phyloP scores from a whole-genome alignment of 2,329 filamentous ascomycete genomes.

The Bipolaris oryzae region DNA sequence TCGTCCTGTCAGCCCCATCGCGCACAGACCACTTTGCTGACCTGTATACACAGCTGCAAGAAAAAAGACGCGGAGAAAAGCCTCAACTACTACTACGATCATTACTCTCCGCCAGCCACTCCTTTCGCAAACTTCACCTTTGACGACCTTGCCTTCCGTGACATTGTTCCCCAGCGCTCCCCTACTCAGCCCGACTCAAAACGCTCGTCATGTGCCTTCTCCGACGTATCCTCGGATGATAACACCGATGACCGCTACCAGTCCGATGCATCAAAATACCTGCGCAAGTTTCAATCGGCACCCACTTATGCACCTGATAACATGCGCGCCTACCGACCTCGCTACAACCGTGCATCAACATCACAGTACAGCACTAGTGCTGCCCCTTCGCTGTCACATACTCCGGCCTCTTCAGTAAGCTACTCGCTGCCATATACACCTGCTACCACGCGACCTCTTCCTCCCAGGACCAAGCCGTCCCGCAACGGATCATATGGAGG shows the following conservation, averaged over 20 bases:
- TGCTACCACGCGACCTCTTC: conserved; percentile 45
- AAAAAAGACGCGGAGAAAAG: conserved; percentile 53
- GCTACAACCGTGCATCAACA: conserved; percentile 44
- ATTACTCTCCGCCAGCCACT: conserved; percentile 45
- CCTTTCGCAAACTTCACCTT: conserved; percentile 48
- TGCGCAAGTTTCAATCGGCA: conserved; percentile 49
- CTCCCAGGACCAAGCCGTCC: conserved; percentile 47
- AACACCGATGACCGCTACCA: conserved; percentile 32
- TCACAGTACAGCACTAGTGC: conserved; percentile 46
- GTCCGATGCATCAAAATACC: conserved; percentile 51
- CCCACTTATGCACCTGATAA: conserved; percentile 33
- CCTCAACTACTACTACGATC: conserved; percentile 36
- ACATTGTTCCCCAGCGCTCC: conserved; percentile 56
- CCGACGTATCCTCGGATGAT: conserved; percentile 51
- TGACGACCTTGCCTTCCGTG: conserved; percentile 47
- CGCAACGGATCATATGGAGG: conserved; percentile 46
- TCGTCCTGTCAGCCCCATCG: neutral
- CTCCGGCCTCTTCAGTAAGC: conserved; percentile 53
- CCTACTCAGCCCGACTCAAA: conserved; percentile 51
- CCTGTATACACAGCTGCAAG: conserved; percentile 49
- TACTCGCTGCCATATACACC: conserved; percentile 53
- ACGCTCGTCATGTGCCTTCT: conserved; percentile 51
- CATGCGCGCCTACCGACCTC: conserved; percentile 39
- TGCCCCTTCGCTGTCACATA: conserved; percentile 55
- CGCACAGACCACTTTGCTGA: conserved; percentile 19